A percentile compares a stretch with the other conserved stretches of the same genome.
Evolutionary conservation across 2,329 filamentous ascomycete species (phyloP).

Genomic region (Sclerotinia sclerotiorum): DNA sequence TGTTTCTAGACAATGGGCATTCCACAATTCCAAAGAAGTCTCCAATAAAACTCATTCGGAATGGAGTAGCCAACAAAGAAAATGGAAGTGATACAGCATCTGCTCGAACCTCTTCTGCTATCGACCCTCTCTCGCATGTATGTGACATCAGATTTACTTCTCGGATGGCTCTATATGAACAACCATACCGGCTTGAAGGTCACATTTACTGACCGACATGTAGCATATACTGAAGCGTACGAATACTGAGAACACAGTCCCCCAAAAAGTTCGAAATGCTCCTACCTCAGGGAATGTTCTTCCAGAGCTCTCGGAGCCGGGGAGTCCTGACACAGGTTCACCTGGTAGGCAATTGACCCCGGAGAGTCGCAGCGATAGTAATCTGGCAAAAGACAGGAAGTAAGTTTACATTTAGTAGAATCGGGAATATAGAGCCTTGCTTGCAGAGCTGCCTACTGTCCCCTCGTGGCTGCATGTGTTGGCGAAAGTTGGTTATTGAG

Average conservation of each 20-base stretch:
- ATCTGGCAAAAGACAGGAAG: slow-evolving; percentile 61
- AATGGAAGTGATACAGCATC: slow-evolving; percentile 31
- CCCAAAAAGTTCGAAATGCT: slow-evolving; percentile 50
- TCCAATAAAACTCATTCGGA: slow-evolving; percentile 35
- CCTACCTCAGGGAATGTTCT: slow-evolving; percentile 53
- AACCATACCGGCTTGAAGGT: not conserved
- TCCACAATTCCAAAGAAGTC: slow-evolving; percentile 34
- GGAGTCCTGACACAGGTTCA: slow-evolving; percentile 32
- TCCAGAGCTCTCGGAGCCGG: slow-evolving; percentile 31
- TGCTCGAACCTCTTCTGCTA: slow-evolving; percentile 44
- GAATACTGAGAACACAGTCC: slow-evolving; percentile 60
- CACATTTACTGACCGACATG: slow-evolving; percentile 29
- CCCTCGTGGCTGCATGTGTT: slow-evolving; percentile 1
- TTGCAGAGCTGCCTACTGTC: slow-evolving; percentile 26
- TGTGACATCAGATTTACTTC: slow-evolving; percentile 36
- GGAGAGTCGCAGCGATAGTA: slow-evolving; percentile 37
- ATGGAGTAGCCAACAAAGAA: slow-evolving; percentile 30
- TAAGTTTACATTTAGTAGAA: slow-evolving; percentile 44
- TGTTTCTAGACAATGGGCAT: slow-evolving; percentile 32
- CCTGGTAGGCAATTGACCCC: slow-evolving; percentile 43
- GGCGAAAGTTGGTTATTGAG: not conserved
- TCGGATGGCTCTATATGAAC: not conserved
- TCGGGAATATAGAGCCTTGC: slow-evolving; percentile 19
- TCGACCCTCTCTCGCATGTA: slow-evolving; percentile 70
- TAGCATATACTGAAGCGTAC: slow-evolving; percentile 64